Conservation (phyloP, 1,139 yeast genomes). For the Debaryomyces subglobosus region DNA sequence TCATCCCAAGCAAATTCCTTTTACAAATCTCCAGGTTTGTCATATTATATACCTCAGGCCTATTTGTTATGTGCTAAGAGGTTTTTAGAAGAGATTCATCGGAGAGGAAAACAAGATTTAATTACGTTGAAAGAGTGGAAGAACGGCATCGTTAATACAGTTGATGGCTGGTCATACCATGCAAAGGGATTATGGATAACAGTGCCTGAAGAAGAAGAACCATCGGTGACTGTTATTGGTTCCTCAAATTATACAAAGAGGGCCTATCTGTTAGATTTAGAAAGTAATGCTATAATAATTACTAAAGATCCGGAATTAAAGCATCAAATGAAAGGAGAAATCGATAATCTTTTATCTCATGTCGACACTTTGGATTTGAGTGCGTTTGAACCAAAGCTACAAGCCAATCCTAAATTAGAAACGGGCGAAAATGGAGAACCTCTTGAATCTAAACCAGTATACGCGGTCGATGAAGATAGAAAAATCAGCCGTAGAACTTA, state of each 20-base stretch:
- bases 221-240: constrained; percentile 81
- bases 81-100: constrained; percentile 61
- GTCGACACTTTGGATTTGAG: constrained; percentile 54
- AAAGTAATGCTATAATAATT: constrained; percentile 77
- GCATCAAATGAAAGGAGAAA: constrained; percentile 59
- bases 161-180: constrained; percentile 95
- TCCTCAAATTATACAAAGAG: constrained; percentile 92
- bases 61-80: constrained; percentile 75
- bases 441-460: constrained; percentile 23
- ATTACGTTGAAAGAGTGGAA: constrained; percentile 82
- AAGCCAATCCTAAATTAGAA: constrained; percentile 14
- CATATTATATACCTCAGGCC: constrained; percentile 84
- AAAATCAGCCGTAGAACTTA: constrained; percentile 61
- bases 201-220: constrained; percentile 58
- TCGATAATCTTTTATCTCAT: constrained; percentile 59
- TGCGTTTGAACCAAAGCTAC: constrained; percentile 56
- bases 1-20: constrained; percentile 94
- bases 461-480: constrained; percentile 55
- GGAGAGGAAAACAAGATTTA: constrained; percentile 44
- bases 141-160: constrained; percentile 78
- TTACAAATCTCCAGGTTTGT: constrained; percentile 80
- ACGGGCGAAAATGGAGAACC: constrained; percentile 18
- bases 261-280: constrained; percentile 86
- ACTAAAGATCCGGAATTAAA: constrained; percentile 70
- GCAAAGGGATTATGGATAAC: constrained; percentile 97